Evolutionary conservation across 805 yeast genomes (phyloP).

Genomic region (Schwanniomyces pseudopolymorphus): DNA sequence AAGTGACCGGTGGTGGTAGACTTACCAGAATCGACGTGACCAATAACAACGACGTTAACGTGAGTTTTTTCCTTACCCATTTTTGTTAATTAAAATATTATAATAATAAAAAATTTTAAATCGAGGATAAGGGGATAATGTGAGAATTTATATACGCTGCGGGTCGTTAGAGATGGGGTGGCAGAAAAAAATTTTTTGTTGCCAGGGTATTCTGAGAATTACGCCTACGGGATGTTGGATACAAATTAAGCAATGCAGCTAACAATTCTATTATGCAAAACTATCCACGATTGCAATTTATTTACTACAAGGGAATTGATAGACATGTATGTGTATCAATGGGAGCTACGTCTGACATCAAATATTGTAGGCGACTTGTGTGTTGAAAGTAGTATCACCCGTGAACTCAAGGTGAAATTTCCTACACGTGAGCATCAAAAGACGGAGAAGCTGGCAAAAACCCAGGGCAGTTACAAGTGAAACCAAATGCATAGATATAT

Average conservation of each 20-base stretch:
- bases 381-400: no score
- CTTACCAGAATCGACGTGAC: constrained; percentile 96
- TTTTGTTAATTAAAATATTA: constrained; percentile 5
- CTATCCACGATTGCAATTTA: not conserved
- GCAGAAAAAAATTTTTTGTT: constrained; percentile 8
- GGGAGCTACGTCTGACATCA: not conserved
- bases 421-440: not conserved
- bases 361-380: no score
- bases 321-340: no score
- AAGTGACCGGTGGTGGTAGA: constrained; percentile 99
- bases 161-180: constrained; percentile 8
- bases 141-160: constrained; percentile 6
- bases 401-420: not conserved
- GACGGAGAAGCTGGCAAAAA: not conserved
- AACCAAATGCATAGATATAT: no score
- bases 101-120: not conserved
- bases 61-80: constrained; percentile 96
- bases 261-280: not conserved
- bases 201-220: constrained; percentile 7
- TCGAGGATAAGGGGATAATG: not conserved
- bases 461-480: not conserved
- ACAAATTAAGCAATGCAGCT: not conserved
- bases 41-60: constrained; percentile 99
- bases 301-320: not conserved
- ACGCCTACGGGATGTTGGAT: constrained; percentile 3